Evolutionary conservation across 2,329 filamentous ascomycete genomes (phyloP).

Genomic region (Fusarium continuum): DNA sequence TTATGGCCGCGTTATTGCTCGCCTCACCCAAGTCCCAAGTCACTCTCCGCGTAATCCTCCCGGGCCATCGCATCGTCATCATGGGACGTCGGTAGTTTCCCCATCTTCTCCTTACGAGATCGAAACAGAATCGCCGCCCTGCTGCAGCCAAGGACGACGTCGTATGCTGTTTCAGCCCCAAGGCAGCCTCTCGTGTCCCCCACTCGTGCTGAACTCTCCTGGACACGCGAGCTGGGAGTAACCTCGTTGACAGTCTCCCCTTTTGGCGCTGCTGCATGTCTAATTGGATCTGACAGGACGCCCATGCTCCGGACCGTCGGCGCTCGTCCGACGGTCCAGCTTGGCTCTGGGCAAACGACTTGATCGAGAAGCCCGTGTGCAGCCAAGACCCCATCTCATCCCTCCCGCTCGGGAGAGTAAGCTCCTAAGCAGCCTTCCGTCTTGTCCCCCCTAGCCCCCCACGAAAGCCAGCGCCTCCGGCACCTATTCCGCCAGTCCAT

Average conservation of each 20-base stretch:
- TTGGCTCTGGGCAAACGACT: constrained; percentile 20
- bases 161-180: constrained; percentile 11
- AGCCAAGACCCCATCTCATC: constrained; percentile 12
- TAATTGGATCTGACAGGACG: constrained; percentile 12
- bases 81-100: constrained; percentile 28
- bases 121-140: constrained; percentile 19
- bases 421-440: neutral
- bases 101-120: constrained; percentile 35
- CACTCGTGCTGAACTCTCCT: constrained; percentile 11
- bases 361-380: constrained; percentile 13
- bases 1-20: neutral
- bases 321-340: constrained; percentile 37
- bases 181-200: constrained; percentile 16
- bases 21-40: constrained; percentile 1
- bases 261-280: constrained; percentile 14
- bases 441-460: constrained; percentile 33
- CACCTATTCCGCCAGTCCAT: constrained; percentile 1
- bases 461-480: constrained; percentile 7
- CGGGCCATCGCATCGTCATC: constrained; percentile 26
- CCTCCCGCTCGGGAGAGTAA: constrained; percentile 4
- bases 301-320: constrained; percentile 40
- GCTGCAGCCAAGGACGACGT: neutral
- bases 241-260: constrained; percentile 9
- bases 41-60: constrained; percentile 13
- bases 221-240: constrained; percentile 14